Evolutionary conservation across 2,329 filamentous ascomycete species (phyloP).

Genomic region (Plenodomus tracheiphilus): DNA sequence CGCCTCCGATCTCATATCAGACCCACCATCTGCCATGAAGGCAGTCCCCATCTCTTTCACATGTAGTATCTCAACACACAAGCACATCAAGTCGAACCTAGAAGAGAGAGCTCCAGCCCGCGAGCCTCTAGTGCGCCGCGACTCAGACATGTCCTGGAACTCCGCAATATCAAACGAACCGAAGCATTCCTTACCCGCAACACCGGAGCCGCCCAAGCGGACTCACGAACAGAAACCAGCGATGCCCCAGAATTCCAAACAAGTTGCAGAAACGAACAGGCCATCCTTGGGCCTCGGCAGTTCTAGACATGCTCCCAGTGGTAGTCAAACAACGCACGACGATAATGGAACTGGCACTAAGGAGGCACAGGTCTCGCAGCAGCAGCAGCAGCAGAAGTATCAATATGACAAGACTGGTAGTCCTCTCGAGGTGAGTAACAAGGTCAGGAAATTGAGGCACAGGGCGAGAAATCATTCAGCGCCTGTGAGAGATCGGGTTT

Average conservation of each 20-base stretch:
- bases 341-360: not conserved
- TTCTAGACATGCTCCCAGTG: not conserved
- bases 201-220: not conserved
- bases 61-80: not conserved
- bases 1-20: not conserved
- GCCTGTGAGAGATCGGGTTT: too few relatives aligned
- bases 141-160: not conserved
- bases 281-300: not conserved
- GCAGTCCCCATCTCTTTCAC: not conserved
- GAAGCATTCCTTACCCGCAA: not conserved
- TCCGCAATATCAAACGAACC: not conserved
- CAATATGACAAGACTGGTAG: not conserved
- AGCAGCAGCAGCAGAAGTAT: not conserved
- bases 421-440: too few relatives aligned
- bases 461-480: too few relatives aligned
- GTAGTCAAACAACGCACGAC: not conserved
- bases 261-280: not conserved
- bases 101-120: not conserved
- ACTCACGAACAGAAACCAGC: not conserved
- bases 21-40: not conserved
- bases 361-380: not conserved
- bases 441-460: too few relatives aligned
- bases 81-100: not conserved
- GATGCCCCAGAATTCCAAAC: not conserved
- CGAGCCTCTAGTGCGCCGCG: too few relatives aligned